Evolutionary conservation across 352 stramenopile species (phyloP), one percentile per base, ranked within the genome.

Genomic region (Sclerospora graminicola): DNA sequence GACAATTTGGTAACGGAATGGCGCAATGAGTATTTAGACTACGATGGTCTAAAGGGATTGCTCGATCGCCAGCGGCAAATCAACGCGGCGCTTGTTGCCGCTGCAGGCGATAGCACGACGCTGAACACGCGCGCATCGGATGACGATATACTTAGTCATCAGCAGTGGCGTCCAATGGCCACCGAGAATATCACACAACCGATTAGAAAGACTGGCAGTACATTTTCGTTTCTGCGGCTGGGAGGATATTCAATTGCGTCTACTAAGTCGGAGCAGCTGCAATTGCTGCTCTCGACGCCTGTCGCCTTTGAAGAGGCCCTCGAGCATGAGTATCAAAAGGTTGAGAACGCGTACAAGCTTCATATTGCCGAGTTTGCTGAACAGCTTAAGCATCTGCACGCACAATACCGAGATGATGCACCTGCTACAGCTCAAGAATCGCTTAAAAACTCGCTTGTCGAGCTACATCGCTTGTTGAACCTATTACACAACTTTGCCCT

Each of bases 401-500:
- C 70, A 48, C 54, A 89, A 56, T 55, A 80, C 41, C 63, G 86
- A 41, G 28, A 63, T 5, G 55, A 82, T 42, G 60, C 76, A 10
- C 74, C 82, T 0, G 64, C 69, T 1, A 57, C 63, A 10, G 69
- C 75, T 5, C 70, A 79, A 31, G 82, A 97, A 62, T 97, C 89
- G 32, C 89, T 98, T 36, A 89, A 94, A 51, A 84, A 93, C 36
- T 83, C 92, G 24, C 75, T 98, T 20, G 76, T 86, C n/a, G 90
- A 98, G 60, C 69, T 97, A 29, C 89, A 98, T 63, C 83, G 92
- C 2, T 72, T 91, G 33, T 57, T 95, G 16, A 96, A 97, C 50
- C 65, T 98, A 26, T 71, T 99, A 40, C 69, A 95, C 26, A 99
- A 98, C 63, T 99, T 95, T 72, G 79, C 89, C 20, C 87, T 99